Evolutionary conservation across 2,329 filamentous ascomycete genomes (phyloP), one percentile per base, ranked within the genome.

Genomic region (Colletotrichum phormii): DNA sequence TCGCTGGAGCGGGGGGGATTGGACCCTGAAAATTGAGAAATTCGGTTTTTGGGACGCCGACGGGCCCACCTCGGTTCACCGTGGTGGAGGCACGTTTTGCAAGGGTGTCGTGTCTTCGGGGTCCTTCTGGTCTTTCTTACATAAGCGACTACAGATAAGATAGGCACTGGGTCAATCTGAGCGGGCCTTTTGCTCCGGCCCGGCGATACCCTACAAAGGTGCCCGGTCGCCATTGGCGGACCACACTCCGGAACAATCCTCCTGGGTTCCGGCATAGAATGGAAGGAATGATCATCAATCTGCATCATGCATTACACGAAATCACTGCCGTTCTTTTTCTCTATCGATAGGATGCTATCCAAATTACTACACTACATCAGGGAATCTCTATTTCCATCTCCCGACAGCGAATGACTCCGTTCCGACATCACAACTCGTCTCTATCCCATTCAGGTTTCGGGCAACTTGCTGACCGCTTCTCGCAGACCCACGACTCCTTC

Each of bases 11-110:
- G 53, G 31, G 22, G 22, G 13, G 49, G 31, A 24, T 53, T 64
- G 65, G 69, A 72, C 69, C 69, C 69, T 72, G 69, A 72, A 69
- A 69, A 72, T 29, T 33, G 29, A 42, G 35, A 29, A 18, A 5
- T n/a, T 22, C 18, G 57, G n/a, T 6, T 42, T 29, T n/a, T 12
- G 54, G 13, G 54, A 26, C 26, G 26, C 26, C 15, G 31, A 57
- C 1, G 18, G 4, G 8, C 2, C 26, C 35, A n/a, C 42, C 35
- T 60, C 58, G 22, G 24, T 26, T 46, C 35, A 4, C 11, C 35
- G 4, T 13, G 15, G 8, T n/a, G 26, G 31, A 42, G 35, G 55
- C 46, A 37, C 51, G 13, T 49, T 67, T 62, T 31, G 18, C 24
- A 22, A 24, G 42, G 42, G 57, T 33, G 42, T 24, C 42, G 15